Evolutionary conservation across 371 early-diverging fungal species (phyloP).

Genomic region (Syncephalis fuscata): DNA sequence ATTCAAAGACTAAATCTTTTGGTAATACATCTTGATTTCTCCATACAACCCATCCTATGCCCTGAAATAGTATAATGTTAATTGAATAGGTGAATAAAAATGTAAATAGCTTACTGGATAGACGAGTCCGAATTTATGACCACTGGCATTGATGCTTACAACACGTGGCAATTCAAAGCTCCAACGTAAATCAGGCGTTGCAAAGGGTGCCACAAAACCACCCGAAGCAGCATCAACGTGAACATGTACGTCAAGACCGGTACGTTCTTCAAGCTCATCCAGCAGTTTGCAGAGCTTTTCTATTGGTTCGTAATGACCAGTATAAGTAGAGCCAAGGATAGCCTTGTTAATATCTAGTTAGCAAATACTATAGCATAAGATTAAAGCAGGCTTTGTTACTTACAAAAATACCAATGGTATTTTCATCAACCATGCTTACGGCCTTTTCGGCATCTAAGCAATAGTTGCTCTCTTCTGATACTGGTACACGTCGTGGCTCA

Average conservation of each 20-base stretch:
- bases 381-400: slow-evolving; percentile 6
- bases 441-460: slow-evolving; percentile 31
- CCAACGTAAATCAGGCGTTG: slow-evolving; percentile 50
- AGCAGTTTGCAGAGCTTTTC: slow-evolving; percentile 29
- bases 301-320: slow-evolving; percentile 65
- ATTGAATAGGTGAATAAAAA: no score
- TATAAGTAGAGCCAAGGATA: slow-evolving; percentile 51
- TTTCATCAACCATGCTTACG: slow-evolving; percentile 41
- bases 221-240: slow-evolving; percentile 70
- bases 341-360: neutral
- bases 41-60: slow-evolving; percentile 55
- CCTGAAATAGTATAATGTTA: slow-evolving; percentile 7
- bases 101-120: slow-evolving; percentile 14
- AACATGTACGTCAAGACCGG: slow-evolving; percentile 41
- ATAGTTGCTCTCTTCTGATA: slow-evolving; percentile 21
- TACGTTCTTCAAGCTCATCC: slow-evolving; percentile 26
- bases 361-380: slow-evolving; percentile 5
- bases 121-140: slow-evolving; percentile 62
- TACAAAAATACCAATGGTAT: slow-evolving; percentile 52
- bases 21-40: slow-evolving; percentile 27
- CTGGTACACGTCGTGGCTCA: slow-evolving; percentile 31
- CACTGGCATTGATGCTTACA: slow-evolving; percentile 47
- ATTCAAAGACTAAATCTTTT: slow-evolving; percentile 39
- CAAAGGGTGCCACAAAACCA: slow-evolving; percentile 66
- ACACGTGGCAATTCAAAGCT: slow-evolving; percentile 42